A percentile compares a stretch with the other conserved stretches of the same genome.
Conservation (phyloP, 2,329 filamentous ascomycete genomes). For the Diaporthe amygdali region DNA sequence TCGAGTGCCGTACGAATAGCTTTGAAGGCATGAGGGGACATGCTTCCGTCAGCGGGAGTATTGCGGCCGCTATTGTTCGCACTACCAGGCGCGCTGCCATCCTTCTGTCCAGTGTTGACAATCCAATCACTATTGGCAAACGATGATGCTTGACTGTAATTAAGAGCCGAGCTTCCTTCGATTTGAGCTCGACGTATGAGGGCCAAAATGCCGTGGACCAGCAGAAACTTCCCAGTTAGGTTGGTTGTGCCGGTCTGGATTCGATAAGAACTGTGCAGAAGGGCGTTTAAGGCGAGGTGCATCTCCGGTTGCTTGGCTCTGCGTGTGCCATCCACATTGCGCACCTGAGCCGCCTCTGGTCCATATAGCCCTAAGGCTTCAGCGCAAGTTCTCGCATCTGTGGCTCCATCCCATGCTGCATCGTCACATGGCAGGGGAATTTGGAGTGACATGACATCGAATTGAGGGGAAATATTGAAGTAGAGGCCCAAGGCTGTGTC, state of each 20-base stretch:
- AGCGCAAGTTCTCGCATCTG: slow-evolving; percentile 62
- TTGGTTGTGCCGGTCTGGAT: slow-evolving; percentile 72
- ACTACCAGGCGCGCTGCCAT: slow-evolving; percentile 46
- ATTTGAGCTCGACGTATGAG: slow-evolving; percentile 57
- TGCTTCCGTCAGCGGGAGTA: slow-evolving; percentile 50
- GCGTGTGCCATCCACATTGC: slow-evolving; percentile 67
- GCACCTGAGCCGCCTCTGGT: slow-evolving; percentile 54
- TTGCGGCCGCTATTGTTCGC: slow-evolving; percentile 50
- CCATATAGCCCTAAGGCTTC: slow-evolving; percentile 70
- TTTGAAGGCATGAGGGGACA: slow-evolving; percentile 53
- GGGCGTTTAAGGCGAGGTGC: slow-evolving; percentile 62
- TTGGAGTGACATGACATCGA: slow-evolving; percentile 68
- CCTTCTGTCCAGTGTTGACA: slow-evolving; percentile 45
- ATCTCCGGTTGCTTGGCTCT: slow-evolving; percentile 69
- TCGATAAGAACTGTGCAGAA: slow-evolving; percentile 63
- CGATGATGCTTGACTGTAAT: slow-evolving; percentile 56
- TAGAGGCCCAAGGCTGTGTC: slow-evolving; percentile 72
- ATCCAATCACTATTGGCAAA: slow-evolving; percentile 65
- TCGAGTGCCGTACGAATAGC: slow-evolving; percentile 63
- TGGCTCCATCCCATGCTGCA: slow-evolving; percentile 71
- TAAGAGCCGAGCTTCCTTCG: slow-evolving; percentile 42
- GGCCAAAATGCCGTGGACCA: slow-evolving; percentile 72
- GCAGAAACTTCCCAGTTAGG: slow-evolving; percentile 74
- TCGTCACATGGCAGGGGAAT: slow-evolving; percentile 76
- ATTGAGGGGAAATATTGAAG: slow-evolving; percentile 70